Percentiles rank a stretch among this genome's conserved stretches.
Evolutionary conservation across 176 grass and related monocot species (phyloP).

Genomic region (barley (Hordeum vulgare)): DNA sequence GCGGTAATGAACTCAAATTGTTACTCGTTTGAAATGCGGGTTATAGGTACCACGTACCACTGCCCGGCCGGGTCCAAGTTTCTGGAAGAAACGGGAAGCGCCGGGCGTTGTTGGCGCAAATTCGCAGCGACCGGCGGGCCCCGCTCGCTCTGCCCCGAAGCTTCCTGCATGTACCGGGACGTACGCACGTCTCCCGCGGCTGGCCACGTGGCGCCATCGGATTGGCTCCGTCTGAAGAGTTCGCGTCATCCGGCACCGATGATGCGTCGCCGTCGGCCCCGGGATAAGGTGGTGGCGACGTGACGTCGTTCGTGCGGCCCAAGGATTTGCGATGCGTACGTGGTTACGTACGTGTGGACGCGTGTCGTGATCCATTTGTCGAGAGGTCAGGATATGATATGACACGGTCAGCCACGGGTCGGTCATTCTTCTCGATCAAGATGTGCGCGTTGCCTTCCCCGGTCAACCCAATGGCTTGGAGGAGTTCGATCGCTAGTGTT

Average conservation of each 20-base stretch:
- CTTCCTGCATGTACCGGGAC: not conserved
- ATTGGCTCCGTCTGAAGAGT: fast-evolving
- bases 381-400: not conserved
- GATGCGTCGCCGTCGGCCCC: not conserved
- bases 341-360: not conserved
- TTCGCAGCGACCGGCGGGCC: not conserved
- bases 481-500: too few species aligned
- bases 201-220: not conserved
- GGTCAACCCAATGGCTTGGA: too few species aligned
- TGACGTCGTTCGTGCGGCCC: not conserved
- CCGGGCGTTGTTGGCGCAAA: not conserved
- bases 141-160: not conserved
- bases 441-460: too few species aligned
- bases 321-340: not conserved
- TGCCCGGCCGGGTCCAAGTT: too few species aligned
- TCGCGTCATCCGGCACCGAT: not conserved
- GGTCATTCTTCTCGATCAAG: too few species aligned
- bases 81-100: not conserved
- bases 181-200: too few species aligned
- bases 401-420: not conserved
- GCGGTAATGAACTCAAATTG: too few species aligned
- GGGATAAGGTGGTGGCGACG: not conserved
- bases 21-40: too few species aligned
- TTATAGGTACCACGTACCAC: too few species aligned
- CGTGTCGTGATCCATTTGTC: not conserved